Conservation (phyloP, 169 alveolate genomes). For the Cryptosporidium ubiquitum region DNA sequence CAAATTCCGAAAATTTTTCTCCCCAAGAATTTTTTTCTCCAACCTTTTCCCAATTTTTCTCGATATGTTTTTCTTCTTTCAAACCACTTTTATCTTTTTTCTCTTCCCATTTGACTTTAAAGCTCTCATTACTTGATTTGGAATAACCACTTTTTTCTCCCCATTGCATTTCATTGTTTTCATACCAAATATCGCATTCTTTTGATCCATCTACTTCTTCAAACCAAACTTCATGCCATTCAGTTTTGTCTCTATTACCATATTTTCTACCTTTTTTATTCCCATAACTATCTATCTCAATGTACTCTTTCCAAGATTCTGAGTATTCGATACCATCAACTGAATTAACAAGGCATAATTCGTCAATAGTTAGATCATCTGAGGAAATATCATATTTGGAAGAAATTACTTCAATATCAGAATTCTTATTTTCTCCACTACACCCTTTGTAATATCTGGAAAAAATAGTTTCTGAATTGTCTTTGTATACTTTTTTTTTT, state of each 20-base stretch:
- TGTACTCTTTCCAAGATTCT: constrained; percentile 21
- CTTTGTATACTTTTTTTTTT: not conserved
- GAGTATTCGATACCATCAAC: not conserved
- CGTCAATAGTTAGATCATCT: not conserved
- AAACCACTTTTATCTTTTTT: not conserved
- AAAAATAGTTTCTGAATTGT: constrained; percentile 11
- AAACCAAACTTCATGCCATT: constrained; percentile 68
- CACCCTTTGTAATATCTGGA: constrained; percentile 8
- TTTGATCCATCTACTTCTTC: constrained; percentile 66
- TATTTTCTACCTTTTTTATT: constrained; percentile 40
- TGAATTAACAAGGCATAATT: not conserved
- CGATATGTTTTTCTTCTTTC: not conserved
- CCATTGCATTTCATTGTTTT: constrained; percentile 26
- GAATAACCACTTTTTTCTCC: constrained; percentile 68
- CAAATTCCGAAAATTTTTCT: not conserved
- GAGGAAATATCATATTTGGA: not conserved
- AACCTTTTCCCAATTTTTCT: constrained; percentile 61
- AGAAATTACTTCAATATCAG: not conserved
- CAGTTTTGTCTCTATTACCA: not conserved
- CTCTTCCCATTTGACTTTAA: constrained; percentile 43
- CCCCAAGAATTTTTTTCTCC: constrained; percentile 72
- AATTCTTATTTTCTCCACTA: not conserved
- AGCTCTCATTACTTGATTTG: constrained; percentile 51
- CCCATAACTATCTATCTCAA: constrained; percentile 43
- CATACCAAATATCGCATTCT: constrained; percentile 53